Percentiles rank a stretch among this genome's conserved stretches.
Conservation (phyloP, 371 early-diverging fungal genomes). For the Lichtheimia corymbifera region DNA sequence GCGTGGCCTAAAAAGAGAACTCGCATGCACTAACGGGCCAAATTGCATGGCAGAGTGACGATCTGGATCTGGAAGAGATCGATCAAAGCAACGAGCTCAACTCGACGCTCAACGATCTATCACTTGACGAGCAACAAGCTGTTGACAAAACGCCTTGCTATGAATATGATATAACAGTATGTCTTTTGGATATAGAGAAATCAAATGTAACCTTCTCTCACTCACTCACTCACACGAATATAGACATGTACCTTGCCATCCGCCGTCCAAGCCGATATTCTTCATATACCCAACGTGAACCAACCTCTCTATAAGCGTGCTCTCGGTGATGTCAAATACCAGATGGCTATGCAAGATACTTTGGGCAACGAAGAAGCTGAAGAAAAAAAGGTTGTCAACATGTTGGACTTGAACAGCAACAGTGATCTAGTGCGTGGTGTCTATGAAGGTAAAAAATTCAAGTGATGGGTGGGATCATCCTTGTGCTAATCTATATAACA, state of each 20-base stretch:
- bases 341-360: slow-evolving; percentile 74
- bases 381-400: slow-evolving; percentile 34
- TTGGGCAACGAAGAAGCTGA: slow-evolving; percentile 33
- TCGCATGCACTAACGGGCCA: not conserved
- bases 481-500: not conserved
- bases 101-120: slow-evolving; percentile 41
- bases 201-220: too few relatives aligned
- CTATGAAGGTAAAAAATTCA: slow-evolving; percentile 69
- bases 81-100: slow-evolving; percentile 36
- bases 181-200: not conserved
- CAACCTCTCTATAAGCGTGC: slow-evolving; percentile 60
- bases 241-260: slow-evolving; percentile 38
- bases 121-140: slow-evolving; percentile 25
- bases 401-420: slow-evolving; percentile 62
- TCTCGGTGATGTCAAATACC: slow-evolving; percentile 82
- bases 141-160: slow-evolving; percentile 27
- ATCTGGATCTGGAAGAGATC: slow-evolving; percentile 56
- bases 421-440: slow-evolving; percentile 83
- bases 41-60: slow-evolving; percentile 38
- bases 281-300: slow-evolving; percentile 26
- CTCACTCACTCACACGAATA: too few relatives aligned
- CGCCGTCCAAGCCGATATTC: slow-evolving; percentile 41
- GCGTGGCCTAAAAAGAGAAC: not conserved
- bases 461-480: not conserved
- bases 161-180: slow-evolving; percentile 42